Evolutionary conservation across 129 eudicot species (phyloP), one percentile per base, ranked within the genome.

Genomic region (Flaveria brownii): DNA sequence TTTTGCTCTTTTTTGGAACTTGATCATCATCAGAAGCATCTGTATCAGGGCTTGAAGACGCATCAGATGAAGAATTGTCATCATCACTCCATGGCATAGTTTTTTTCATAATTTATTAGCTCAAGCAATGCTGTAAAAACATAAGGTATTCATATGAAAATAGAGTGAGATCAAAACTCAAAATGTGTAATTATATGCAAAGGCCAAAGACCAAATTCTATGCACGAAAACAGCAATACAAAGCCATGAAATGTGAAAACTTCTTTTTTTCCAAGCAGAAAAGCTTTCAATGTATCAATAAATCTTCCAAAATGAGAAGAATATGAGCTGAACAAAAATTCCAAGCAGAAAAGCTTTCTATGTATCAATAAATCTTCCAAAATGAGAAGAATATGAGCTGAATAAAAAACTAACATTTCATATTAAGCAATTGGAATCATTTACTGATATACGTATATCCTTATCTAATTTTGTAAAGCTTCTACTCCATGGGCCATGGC

Each of bases 41-140:
- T 16, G 86, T 62, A 76, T 87, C 88, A 39, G 51, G 59, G 43
- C 76, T 59, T 49, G 91, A 87, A 71, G 90, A 85, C 49, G 82
- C 96, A 10, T 71, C 87, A 0, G 92, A 87, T 2, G 96, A 89
- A 50, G 90, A 85, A 68, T 77, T 87, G 36, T 75, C 86, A 20
- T 83, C 60, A 52, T 52, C 88, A 63, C 77, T 87, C 97, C 90
- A 91, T 43, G 88, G 88, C 69, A 82, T 17, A 25, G 88, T 72
- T 78, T 91, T 80, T 85, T 91, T 91, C 97, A 90, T 90, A 26
- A 70, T 72, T 71, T 75, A 65, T 60, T 52, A 28, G 70, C 59
- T 68, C 12, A 6, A 77, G 18, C 18, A 23, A n/a, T 5, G 12
- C 75, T 77, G 75, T 23, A 69, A 68, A 77, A n/a, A 16, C 20